Percentiles rank a stretch among this genome's conserved stretches.
phyloP scores from a whole-genome alignment of 164 flowering plant genomes.

The Tetracentron sinense region DNA sequence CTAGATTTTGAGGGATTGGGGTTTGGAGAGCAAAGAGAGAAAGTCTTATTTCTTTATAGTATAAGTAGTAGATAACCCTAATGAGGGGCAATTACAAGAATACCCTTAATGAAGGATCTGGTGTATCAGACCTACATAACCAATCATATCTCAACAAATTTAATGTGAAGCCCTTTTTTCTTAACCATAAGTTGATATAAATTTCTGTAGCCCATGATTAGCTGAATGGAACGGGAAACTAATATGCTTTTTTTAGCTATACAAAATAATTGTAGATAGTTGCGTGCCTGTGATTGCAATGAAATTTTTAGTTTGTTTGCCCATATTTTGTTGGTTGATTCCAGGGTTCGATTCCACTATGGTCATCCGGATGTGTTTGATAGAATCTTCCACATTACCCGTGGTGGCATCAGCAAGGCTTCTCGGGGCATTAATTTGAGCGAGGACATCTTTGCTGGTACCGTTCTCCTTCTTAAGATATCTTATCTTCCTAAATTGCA shows the following conservation, averaged over 20 bases:
- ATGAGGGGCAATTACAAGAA: no score
- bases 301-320: constrained; percentile 1
- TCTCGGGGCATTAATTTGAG: constrained; percentile 86
- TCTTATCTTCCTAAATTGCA: neutral
- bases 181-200: neutral
- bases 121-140: no score
- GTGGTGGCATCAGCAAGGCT: no score
- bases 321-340: constrained; percentile 17
- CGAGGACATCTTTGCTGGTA: constrained; percentile 98
- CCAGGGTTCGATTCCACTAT: constrained; percentile 94
- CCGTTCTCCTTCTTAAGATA: constrained; percentile 2
- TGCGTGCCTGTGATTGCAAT: neutral
- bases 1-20: no score
- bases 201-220: neutral
- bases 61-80: no score
- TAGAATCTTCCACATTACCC: constrained; percentile 89
- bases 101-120: no score
- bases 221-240: neutral
- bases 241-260: neutral
- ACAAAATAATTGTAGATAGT: neutral
- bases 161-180: neutral
- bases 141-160: no score
- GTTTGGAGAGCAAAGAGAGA: no score
- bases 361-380: no score
- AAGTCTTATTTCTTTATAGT: no score